Base-by-base conservation (phyloP, 768 basidiomycete species). In the Boletus bicolor region DNA sequence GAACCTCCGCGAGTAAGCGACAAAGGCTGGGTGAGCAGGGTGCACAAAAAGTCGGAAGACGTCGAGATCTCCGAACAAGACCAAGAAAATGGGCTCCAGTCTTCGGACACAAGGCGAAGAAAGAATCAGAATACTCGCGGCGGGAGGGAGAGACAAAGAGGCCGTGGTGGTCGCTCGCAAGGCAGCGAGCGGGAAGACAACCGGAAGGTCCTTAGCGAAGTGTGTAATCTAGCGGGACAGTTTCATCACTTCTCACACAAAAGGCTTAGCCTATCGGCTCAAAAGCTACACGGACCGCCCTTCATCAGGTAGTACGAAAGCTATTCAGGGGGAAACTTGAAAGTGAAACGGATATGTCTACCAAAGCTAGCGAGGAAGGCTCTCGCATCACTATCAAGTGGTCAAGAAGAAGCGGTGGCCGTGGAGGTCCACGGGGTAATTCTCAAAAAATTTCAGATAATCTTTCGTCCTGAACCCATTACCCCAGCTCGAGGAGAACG, bases 241-340 rank as follows among this genome's bases (percentile, higher is more conserved):
- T 48, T 53, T 57, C 39, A 21, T 55, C 39, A 26, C 14, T 46
- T 57, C 62, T 69, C 49, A 61, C 51, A 55, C 55, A 32, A 12
- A 35, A 10, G 15, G 28, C 50, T 34, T 70, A 97, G 93, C 87
- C 91, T 10, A 95, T 99, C 45, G 68, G 77, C 24, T 87, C 85
- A 7, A 98, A 98, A 72, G 79, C 82, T 36, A 83, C 80, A 6
- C 83, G 97, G 28, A 92, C 91, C 2, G 82, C 82, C 3, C 79
- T 98, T 57, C 97, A 99, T 69, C 79, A 89, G 70, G 73, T 77
- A 14, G 77, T 99, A 47, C 83, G 97, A 55, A 83, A 87, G 60
- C 69, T 91, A 17, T 98, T 98, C 70, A 76, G 69, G 4, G 92
- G 93, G 30, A 90, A 89, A 63, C 79, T 98, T 49, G 89, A 95